Evolutionary conservation across 306 rosid species (phyloP).

Genomic region (Neltuma alba): DNA sequence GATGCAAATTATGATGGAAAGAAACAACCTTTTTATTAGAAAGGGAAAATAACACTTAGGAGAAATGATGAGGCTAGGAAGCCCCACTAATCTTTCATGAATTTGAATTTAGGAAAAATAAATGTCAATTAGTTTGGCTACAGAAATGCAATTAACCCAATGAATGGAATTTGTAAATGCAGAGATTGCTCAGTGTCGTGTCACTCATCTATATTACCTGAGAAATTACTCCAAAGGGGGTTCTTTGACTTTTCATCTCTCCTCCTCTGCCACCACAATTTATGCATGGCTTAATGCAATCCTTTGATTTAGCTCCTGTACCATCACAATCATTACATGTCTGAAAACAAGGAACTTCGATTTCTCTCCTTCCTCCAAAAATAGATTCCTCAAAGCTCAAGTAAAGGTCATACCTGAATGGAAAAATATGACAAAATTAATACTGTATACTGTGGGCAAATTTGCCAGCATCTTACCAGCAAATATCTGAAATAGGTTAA

Average conservation of each 20-base stretch:
- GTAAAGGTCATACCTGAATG: conserved; percentile 72
- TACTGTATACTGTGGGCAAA: neutral
- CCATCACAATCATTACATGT: conserved; percentile 78
- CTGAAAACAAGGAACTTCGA: conserved; percentile 70
- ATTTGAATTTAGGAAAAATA: neutral
- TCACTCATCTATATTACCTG: conserved; percentile 55
- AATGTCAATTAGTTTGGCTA: neutral
- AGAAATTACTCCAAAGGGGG: conserved; percentile 92
- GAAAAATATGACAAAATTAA: conserved; percentile 26
- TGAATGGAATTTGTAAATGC: neutral
- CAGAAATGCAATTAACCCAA: neutral
- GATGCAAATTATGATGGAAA: neutral
- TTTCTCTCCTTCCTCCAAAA: conserved; percentile 74
- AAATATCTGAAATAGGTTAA: conserved; percentile 4
- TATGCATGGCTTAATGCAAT: conserved; percentile 64
- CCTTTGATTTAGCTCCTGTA: conserved; percentile 78
- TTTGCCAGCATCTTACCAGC: conserved; percentile 4
- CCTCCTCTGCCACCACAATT: conserved; percentile 92
- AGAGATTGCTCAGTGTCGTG: neutral
- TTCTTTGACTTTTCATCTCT: conserved; percentile 72
- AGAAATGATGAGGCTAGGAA: neutral
- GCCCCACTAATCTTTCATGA: neutral
- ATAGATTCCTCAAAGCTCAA: conserved; percentile 90
- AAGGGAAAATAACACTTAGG: neutral
- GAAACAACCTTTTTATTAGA: neutral